Evolutionary conservation across 2,329 filamentous ascomycete genomes (phyloP), one percentile per base, ranked within the genome.

Genomic region (Kalaharituber pfeilii): DNA sequence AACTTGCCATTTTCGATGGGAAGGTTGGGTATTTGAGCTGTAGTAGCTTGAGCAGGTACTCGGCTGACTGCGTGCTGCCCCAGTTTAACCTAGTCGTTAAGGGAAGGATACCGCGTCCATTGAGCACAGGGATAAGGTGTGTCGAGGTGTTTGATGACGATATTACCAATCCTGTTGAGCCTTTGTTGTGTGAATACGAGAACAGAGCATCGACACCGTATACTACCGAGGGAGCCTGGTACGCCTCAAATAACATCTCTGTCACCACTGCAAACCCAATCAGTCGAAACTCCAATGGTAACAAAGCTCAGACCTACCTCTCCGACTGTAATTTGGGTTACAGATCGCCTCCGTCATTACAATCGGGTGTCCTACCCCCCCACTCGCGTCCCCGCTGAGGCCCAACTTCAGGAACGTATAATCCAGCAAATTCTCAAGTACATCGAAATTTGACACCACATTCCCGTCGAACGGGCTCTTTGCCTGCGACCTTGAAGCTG

Each of bases 141-240:
- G 91, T 98, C 2, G 91, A 85, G 47, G 86, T 94, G 66, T 95
- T 84, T 2, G 87, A 94, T 0, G 88, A 94, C 1, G 86, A 93
- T 28, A 96, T 78, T 33, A 98, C 84, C 22, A 98, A 73, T 5
- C 91, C 91, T 25, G 85, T 89, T 51, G 75, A 80, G 59, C 91
- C 91, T 57, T 84, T 79, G 67, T 98, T 98, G 71, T 94, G 84
- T 58, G 82, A 76, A 71, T 94, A 98, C 20, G 89, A 93, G 71
- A 98, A 98, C 28, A 98, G 77, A 9, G 88, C 93, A 68, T 98
- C 91, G 70, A 98, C 88, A 51, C 91, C 91, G 69, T 91, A 95
- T 18, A 88, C 84, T 25, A 95, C 76, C 1, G 86, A 89, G 0
- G 91, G 89, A 9, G 85, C 88, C 56, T 80, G 79, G 68, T 98